Evolutionary conservation across 1,139 yeast species (phyloP).

Genomic region (Blastobotrys aristatus): DNA sequence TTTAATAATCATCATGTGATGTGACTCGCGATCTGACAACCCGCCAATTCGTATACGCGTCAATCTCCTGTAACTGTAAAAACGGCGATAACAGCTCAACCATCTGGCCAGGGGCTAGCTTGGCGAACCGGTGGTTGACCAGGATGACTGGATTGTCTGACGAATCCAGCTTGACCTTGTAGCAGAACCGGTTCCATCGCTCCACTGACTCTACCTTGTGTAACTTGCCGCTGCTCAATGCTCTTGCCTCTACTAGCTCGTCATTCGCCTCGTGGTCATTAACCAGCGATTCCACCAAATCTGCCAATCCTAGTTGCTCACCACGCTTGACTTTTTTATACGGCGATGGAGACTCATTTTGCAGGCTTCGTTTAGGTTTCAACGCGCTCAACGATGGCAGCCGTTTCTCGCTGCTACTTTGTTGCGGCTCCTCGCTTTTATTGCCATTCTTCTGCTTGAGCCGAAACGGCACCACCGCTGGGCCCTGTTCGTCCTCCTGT

Average conservation of each 20-base stretch:
- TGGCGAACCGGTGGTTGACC: constrained; percentile 3
- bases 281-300: constrained; percentile 9
- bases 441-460: no score
- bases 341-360: constrained; percentile 11
- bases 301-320: constrained; percentile 5
- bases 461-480: background rate
- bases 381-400: background rate
- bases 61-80: background rate
- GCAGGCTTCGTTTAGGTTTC: background rate
- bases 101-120: background rate
- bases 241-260: background rate
- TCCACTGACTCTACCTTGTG: background rate
- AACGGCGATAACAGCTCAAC: background rate
- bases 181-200: constrained; percentile 10
- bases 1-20: background rate
- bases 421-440: background rate
- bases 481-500: background rate
- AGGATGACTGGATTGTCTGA: background rate
- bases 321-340: constrained; percentile 1
- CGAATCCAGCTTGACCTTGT: background rate
- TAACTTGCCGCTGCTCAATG: background rate
- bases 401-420: background rate
- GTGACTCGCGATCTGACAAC: background rate
- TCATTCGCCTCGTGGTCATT: constrained; percentile 10
- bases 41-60: background rate